These are phyloP conservation scores for Bremia lactucae DNA, from an alignment of 352 stramenopile genomes.

Conservation along the genomic window DNA sequence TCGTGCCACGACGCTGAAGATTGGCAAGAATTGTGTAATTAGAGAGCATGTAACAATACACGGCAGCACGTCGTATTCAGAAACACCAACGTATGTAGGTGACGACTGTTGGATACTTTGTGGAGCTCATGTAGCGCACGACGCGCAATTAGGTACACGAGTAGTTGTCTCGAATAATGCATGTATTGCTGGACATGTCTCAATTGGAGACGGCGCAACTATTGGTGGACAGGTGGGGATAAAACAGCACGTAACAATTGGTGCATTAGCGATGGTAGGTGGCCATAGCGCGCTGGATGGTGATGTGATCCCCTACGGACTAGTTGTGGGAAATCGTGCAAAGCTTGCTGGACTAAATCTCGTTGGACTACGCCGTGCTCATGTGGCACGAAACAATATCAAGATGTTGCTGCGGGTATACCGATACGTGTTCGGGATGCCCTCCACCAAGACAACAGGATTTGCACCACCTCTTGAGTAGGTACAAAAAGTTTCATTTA, in stretches of 20 bases:
- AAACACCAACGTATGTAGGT: conserved; percentile 42
- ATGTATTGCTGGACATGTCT: conserved; percentile 68
- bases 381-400: conserved; percentile 50
- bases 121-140: conserved; percentile 63
- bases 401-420: conserved; percentile 72
- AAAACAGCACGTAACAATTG: conserved; percentile 68
- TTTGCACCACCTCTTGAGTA: conserved; percentile 72
- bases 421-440: conserved; percentile 61
- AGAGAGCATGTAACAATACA: conserved; percentile 79
- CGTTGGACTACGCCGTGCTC: conserved; percentile 50
- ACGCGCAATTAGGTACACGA: conserved; percentile 44
- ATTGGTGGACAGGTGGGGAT: conserved; percentile 68
- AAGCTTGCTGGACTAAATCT: conserved; percentile 73
- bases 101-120: conserved; percentile 77
- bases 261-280: conserved; percentile 64
- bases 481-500: conserved; percentile 1
- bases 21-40: conserved; percentile 68
- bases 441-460: conserved; percentile 39
- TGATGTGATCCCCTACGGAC: conserved; percentile 70
- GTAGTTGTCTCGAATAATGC: conserved; percentile 80
- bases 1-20: conserved; percentile 21
- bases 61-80: conserved; percentile 59
- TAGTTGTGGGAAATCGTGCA: conserved; percentile 62
- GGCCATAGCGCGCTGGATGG: conserved; percentile 74
- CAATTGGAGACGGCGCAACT: conserved; percentile 63